Conservation (phyloP, 108 stramenopile genomes). For the Cyclotella distinguenda region DNA sequence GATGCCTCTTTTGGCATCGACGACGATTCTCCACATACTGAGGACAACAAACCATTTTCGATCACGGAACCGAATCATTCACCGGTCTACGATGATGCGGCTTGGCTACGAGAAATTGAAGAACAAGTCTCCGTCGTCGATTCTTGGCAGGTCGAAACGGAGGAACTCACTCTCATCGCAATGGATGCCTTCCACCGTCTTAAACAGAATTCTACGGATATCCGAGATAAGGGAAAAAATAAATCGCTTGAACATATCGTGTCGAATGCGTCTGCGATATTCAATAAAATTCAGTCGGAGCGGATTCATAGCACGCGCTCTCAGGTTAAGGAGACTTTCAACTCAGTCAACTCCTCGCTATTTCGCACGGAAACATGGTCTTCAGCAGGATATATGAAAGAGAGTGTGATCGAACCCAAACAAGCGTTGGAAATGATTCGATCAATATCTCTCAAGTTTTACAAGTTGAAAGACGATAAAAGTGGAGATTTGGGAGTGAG, state of each 20-base stretch:
- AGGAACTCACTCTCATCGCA: constrained; percentile 34
- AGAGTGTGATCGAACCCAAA: constrained; percentile 9
- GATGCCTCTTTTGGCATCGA: neutral
- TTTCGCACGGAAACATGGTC: constrained; percentile 18
- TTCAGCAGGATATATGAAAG: constrained; percentile 17
- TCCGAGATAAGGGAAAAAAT: neutral
- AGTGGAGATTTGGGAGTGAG: constrained; percentile 18
- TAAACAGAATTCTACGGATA: constrained; percentile 7
- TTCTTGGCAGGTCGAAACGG: constrained; percentile 39
- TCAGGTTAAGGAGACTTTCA: neutral
- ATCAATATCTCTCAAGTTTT: constrained; percentile 20
- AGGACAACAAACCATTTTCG: neutral
- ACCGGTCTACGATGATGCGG: constrained; percentile 11
- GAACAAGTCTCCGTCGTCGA: constrained; percentile 20
- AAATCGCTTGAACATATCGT: constrained; percentile 1
- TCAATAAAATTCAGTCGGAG: constrained; percentile 5
- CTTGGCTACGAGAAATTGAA: constrained; percentile 26
- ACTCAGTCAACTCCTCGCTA: constrained; percentile 1
- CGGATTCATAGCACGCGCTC: neutral
- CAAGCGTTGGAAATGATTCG: constrained; percentile 21
- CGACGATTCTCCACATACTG: neutral
- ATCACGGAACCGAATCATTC: constrained; percentile 5
- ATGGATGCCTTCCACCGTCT: constrained; percentile 25
- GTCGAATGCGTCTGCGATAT: constrained; percentile 11
- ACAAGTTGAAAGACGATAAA: constrained; percentile 35